Conservation (phyloP, 371 early-diverging fungal genomes). For the Zychaea mexicana region DNA sequence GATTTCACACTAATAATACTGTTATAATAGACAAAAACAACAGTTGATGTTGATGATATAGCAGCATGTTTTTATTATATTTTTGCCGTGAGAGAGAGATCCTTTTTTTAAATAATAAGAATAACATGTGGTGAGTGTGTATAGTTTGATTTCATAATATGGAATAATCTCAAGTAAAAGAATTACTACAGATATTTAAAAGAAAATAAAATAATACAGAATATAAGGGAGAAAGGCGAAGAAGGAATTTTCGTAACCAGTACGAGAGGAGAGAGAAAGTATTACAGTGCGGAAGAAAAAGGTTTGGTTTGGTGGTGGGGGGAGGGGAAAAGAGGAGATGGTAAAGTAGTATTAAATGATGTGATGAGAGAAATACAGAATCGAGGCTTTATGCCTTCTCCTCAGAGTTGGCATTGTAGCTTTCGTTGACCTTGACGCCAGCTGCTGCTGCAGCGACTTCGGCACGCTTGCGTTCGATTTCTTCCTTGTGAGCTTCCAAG, state of each 20-base stretch:
- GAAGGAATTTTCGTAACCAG: background rate
- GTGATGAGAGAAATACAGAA: background rate
- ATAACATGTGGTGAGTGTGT: too few species aligned
- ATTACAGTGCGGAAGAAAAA: background rate
- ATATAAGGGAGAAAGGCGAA: background rate
- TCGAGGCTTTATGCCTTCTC: slow-evolving; percentile 8
- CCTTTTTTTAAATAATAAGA: too few species aligned
- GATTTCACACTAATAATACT: too few species aligned
- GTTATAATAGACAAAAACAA: too few species aligned
- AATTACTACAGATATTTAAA: too few species aligned
- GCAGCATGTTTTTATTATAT: too few species aligned
- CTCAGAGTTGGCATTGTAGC: background rate
- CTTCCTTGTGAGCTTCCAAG: slow-evolving; percentile 27
- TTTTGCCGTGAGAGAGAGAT: too few species aligned
- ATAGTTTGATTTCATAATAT: too few species aligned
- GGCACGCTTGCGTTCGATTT: slow-evolving; percentile 32
- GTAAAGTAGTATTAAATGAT: background rate
- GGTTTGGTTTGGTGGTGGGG: background rate
- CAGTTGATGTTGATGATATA: too few species aligned
- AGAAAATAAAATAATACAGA: too few species aligned
- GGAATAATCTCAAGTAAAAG: too few species aligned
- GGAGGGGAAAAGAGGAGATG: background rate
- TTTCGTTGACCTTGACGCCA: background rate
- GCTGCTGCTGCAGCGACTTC: slow-evolving; percentile 22
- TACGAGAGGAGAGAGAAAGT: background rate